Conservation (phyloP, 2,329 filamentous ascomycete species). For the Nemania bipapillata region DNA sequence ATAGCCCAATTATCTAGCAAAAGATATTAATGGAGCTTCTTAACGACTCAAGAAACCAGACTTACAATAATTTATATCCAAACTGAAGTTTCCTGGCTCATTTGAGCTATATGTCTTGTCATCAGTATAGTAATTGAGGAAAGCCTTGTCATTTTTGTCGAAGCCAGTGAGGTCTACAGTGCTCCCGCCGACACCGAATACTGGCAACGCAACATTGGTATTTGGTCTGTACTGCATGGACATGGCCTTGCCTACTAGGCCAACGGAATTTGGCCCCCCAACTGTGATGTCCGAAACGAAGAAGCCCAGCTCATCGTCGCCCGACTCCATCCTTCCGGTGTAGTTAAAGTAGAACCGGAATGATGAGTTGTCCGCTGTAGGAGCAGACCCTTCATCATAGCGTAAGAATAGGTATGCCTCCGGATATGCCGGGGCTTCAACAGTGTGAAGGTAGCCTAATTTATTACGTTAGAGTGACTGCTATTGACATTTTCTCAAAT, state of each 20-base stretch:
- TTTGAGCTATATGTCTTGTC: not conserved
- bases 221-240: slow-evolving; percentile 22
- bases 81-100: not conserved
- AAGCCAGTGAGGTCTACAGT: slow-evolving; percentile 18
- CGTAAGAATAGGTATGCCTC: not conserved
- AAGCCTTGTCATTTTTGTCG: slow-evolving; percentile 1
- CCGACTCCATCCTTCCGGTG: slow-evolving; percentile 12
- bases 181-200: slow-evolving; percentile 8
- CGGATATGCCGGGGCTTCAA: not conserved
- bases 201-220: slow-evolving; percentile 21
- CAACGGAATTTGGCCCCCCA: slow-evolving; percentile 4
- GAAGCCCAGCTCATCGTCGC: slow-evolving; percentile 18
- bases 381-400: not conserved
- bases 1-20: slow-evolving; percentile 28
- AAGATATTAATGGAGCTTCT: not conserved
- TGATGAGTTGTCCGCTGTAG: slow-evolving; percentile 12
- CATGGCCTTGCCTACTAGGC: slow-evolving; percentile 15
- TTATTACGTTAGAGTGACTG: not conserved
- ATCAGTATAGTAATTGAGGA: slow-evolving; percentile 18
- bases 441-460: slow-evolving; percentile 9
- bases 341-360: slow-evolving; percentile 35
- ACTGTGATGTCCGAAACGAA: slow-evolving; percentile 21
- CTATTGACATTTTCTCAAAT: not conserved
- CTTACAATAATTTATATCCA: slow-evolving; percentile 19
- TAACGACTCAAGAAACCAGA: not conserved